These are phyloP conservation scores for Solanum hybrid DNA, from an alignment of 305 asterid genomes.

Conservation along the genomic window DNA sequence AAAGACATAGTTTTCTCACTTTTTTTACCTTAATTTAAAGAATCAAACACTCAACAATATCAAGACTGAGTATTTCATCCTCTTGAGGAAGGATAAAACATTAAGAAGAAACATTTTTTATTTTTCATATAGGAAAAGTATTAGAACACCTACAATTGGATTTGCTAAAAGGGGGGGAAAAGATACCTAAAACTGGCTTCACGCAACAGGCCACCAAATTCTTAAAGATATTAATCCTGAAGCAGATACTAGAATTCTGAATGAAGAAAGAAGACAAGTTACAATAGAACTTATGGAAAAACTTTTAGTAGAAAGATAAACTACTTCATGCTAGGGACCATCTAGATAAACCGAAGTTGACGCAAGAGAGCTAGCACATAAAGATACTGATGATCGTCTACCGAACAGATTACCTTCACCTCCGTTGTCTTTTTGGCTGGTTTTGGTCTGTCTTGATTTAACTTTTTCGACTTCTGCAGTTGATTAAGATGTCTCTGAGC, in stretches of 20 bases:
- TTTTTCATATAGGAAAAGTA: neutral
- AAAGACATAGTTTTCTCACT: neutral
- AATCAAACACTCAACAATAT: neutral
- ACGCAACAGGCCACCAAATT: constrained; percentile 12
- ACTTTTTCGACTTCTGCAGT: constrained; percentile 25
- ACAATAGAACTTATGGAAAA: neutral
- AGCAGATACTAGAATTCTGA: constrained; percentile 7
- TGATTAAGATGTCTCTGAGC: constrained; percentile 45
- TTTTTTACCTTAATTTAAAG: neutral
- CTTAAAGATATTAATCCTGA: constrained; percentile 8
- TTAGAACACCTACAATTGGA: constrained; percentile 1
- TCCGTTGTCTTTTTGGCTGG: constrained; percentile 34
- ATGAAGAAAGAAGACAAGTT: constrained; percentile 5
- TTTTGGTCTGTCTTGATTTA: constrained; percentile 22
- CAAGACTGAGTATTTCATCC: neutral
- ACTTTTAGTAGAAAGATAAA: neutral
- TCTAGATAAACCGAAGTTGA: neutral
- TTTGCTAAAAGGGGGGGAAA: constrained; percentile 3
- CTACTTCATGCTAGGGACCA: neutral
- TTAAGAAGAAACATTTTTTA: neutral
- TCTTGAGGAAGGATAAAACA: neutral
- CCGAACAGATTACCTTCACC: constrained; percentile 47
- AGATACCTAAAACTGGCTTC: constrained; percentile 12
- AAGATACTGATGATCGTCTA: neutral
- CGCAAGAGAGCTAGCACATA: neutral